Percentiles rank a stretch among this genome's conserved stretches.
These are phyloP conservation scores for Teratosphaeria viscida DNA, from an alignment of 2,329 filamentous ascomycete genomes.

Conservation along the genomic window DNA sequence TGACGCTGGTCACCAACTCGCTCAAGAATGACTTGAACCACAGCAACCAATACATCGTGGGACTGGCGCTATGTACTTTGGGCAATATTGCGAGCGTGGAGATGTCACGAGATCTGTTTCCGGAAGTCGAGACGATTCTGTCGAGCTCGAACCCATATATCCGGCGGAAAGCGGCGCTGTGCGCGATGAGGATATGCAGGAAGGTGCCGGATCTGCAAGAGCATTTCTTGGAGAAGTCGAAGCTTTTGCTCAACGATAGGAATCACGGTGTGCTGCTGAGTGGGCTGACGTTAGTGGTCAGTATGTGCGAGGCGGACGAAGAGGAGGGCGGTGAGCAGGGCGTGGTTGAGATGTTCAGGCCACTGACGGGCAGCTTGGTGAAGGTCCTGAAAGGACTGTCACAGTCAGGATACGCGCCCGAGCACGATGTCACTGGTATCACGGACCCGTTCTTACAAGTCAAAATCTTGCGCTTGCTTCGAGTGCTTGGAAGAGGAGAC, in stretches of 20 bases:
- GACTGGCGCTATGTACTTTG: constrained; percentile 87
- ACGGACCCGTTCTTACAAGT: constrained; percentile 96
- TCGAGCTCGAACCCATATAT: constrained; percentile 98
- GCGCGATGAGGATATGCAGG: constrained; percentile 95
- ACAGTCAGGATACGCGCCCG: constrained; percentile 90
- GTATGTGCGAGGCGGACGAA: constrained; percentile 90
- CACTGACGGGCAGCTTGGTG: constrained; percentile 73
- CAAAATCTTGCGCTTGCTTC: constrained; percentile 79
- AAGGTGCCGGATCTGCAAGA: constrained; percentile 97
- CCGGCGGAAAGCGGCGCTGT: constrained; percentile 90
- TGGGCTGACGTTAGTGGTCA: constrained; percentile 80
- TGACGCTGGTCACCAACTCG: constrained; percentile 95
- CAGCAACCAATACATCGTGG: constrained; percentile 96
- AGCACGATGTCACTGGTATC: constrained; percentile 96
- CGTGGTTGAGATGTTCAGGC: constrained; percentile 82
- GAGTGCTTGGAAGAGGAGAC: constrained; percentile 80
- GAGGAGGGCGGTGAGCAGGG: constrained; percentile 82
- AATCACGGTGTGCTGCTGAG: constrained; percentile 94
- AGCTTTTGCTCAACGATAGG: constrained; percentile 75
- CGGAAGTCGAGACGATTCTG: constrained; percentile 85
- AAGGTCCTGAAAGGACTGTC: constrained; percentile 86
- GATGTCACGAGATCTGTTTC: constrained; percentile 95
- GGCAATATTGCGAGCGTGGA: constrained; percentile 97
- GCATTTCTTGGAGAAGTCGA: constrained; percentile 91
- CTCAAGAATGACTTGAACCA: constrained; percentile 89